phyloP scores from a whole-genome alignment of 768 basidiomycete genomes.

The Rossbeevera mucosa region DNA sequence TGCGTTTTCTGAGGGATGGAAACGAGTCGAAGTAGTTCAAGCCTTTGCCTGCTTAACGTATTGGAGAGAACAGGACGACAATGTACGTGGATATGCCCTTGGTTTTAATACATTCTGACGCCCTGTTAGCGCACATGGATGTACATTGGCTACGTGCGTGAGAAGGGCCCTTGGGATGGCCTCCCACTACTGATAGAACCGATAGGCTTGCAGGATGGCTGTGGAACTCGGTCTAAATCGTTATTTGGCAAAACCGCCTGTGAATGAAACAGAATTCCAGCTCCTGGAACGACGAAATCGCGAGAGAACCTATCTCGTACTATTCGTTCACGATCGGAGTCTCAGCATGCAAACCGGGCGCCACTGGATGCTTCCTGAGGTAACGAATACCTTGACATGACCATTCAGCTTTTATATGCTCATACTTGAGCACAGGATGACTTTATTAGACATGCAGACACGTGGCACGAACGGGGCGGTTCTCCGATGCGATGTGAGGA shows the following conservation, averaged over 20 bases:
- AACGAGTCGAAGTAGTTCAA: slow-evolving; percentile 83
- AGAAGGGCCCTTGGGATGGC: neutral
- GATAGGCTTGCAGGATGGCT: slow-evolving; percentile 81
- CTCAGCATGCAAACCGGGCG: slow-evolving; percentile 83
- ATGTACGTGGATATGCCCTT: slow-evolving; percentile 40
- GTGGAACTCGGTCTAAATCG: slow-evolving; percentile 79
- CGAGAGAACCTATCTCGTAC: slow-evolving; percentile 80
- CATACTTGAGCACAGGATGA: slow-evolving; percentile 45
- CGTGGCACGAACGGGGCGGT: slow-evolving; percentile 66
- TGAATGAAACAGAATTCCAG: slow-evolving; percentile 61
- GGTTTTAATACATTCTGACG: slow-evolving; percentile 11
- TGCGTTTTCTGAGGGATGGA: slow-evolving; percentile 75
- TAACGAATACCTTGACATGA: slow-evolving; percentile 14
- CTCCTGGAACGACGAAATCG: slow-evolving; percentile 74
- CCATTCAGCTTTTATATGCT: slow-evolving; percentile 13
- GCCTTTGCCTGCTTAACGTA: slow-evolving; percentile 86
- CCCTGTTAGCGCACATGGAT: slow-evolving; percentile 70
- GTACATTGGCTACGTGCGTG: slow-evolving; percentile 77
- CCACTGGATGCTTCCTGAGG: slow-evolving; percentile 85
- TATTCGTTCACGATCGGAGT: slow-evolving; percentile 84
- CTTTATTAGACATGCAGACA: slow-evolving; percentile 59
- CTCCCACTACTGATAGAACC: slow-evolving; percentile 2
- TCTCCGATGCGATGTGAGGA: slow-evolving; percentile 64
- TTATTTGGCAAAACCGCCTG: slow-evolving; percentile 50
- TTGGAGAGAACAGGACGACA: slow-evolving; percentile 87